Evolutionary conservation across 2,329 filamentous ascomycete species (phyloP).

Genomic region (Aspergillus sp.): DNA sequence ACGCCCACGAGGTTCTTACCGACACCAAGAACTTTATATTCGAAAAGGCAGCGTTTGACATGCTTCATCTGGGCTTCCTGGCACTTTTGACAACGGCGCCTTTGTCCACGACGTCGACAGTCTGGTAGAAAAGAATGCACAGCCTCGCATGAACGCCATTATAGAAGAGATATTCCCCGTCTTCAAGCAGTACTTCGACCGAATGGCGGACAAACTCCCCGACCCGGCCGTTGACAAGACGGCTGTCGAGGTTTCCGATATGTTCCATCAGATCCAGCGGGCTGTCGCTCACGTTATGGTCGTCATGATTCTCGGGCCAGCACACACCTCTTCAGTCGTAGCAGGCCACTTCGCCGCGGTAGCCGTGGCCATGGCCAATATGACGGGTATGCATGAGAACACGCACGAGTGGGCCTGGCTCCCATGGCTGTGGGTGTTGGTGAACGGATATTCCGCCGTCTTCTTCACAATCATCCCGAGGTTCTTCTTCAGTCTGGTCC

Average conservation of each 20-base stretch:
- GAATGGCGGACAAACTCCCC: not conserved
- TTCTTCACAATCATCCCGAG: not conserved
- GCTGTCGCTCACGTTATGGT: not conserved
- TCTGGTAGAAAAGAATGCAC: no score
- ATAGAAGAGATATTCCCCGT: not conserved
- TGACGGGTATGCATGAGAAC: not conserved
- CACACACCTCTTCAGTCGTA: not conserved
- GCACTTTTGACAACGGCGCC: not conserved
- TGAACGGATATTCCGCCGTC: not conserved
- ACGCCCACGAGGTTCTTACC: no score
- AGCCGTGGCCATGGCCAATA: not conserved
- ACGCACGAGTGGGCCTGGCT: not conserved
- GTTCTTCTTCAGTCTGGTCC: not conserved
- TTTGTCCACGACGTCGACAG: no score
- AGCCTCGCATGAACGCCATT: not conserved
- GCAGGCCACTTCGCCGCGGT: not conserved
- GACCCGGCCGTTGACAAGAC: not conserved
- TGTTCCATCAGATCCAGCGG: not conserved
- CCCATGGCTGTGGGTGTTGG: not conserved
- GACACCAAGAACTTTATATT: no score
- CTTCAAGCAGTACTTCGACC: no score
- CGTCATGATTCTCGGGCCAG: not conserved
- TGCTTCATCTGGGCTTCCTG: not conserved
- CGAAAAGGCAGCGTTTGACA: not conserved
- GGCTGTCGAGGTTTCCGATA: not conserved